Evolutionary conservation across 345 rosid species (phyloP), one percentile per base, ranked within the genome.

Genomic region (Hibiscus tridactylites): DNA sequence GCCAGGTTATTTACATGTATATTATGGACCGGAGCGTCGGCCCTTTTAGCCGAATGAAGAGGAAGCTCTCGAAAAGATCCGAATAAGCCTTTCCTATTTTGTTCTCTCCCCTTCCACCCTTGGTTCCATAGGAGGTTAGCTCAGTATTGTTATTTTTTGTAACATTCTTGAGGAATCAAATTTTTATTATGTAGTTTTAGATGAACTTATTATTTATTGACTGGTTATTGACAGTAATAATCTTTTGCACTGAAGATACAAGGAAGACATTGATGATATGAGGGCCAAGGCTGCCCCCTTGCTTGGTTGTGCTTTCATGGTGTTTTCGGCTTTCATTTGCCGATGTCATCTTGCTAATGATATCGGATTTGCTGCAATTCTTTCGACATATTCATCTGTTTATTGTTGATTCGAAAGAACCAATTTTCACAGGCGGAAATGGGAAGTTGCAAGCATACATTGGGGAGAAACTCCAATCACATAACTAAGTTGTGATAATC

Each of bases 21-120:
- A 72, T 93, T 56, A 86, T 82, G 89, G 93, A 91, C 78, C 26
- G 56, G 28, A 88, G 86, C 0, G 81, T 90, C 10, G 96, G 95
- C 6, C 95, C 98, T 17, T 91, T 76, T 74, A 91, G 96, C 85
- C 73, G 93, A 73, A 90, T 88, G 93, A 91, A 91, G 95, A 90
- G 97, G 76, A 86, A 91, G 76, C 78, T 75, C 42, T 75, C 80
- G 9, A 82, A 83, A 80, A 88, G 88, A 77, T 77, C 88, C 24
- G 85, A 88, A 61, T 90, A 85, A 88, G 62, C 53, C 62, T 71
- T 60, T 49, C 53, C 26, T n/a, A 46, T 31, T 42, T 54, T 9
- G 11, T 10, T 24, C 24, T 61, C 35, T 21, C 31, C 33, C 65
- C 57, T 44, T 26, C 62, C 42, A 10, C 28, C 24, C 61, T 19